Conservation (phyloP, 805 yeast genomes). For the Alloascoidea hylecoeti region DNA sequence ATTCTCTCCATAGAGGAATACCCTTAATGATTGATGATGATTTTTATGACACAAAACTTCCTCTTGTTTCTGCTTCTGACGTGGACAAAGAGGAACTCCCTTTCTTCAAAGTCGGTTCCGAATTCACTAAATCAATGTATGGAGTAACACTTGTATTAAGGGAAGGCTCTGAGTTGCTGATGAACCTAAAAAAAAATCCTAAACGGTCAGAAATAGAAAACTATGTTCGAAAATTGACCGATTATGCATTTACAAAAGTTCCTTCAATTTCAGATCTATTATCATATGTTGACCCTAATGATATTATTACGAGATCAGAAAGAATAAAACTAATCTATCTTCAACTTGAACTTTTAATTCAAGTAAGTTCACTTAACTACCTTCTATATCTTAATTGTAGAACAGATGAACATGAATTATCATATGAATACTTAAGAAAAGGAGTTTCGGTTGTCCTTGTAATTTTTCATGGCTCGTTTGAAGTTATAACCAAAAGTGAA, state of each 20-base stretch:
- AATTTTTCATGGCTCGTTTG: neutral
- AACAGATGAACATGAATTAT: neutral
- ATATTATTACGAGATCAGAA: neutral
- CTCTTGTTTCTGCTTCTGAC: neutral
- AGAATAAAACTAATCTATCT: neutral
- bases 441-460: neutral
- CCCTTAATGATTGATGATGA: neutral
- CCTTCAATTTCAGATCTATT: neutral
- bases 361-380: neutral
- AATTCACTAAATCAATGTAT: neutral
- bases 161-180: neutral
- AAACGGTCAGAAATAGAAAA: neutral
- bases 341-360: neutral
- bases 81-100: neutral
- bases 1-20: neutral
- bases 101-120: neutral
- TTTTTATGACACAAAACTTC: neutral
- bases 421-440: neutral
- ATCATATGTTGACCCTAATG: neutral
- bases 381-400: neutral
- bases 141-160: neutral
- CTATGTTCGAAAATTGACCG: neutral
- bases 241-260: neutral
- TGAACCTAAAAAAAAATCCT: neutral
- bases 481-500: neutral